Evolutionary conservation across 1,284 basidiomycete genomes (phyloP), one percentile per base, ranked within the genome.

Genomic region (Austroboletus novae-zelandiae): DNA sequence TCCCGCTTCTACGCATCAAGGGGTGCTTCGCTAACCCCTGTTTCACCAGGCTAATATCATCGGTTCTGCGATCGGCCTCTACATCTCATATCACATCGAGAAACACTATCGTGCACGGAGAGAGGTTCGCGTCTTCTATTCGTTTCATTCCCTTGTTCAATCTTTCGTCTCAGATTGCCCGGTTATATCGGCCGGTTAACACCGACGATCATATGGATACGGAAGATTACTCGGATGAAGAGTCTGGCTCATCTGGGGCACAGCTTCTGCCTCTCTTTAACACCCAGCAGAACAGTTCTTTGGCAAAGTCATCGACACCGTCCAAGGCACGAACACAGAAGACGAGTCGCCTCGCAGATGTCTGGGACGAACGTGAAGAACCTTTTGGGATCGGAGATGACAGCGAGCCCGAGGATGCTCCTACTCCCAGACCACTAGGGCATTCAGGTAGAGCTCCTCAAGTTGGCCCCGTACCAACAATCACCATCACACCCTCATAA

Each of bases 351-450:
- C 69, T 89, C 34, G 74, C 75, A 11, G 76, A 91, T 61, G 81
- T 89, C 25, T 89, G 87, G 86, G 84, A 90, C 56, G 85, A 88
- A 59, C 75, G 81, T 17, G 87, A 91, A 65, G 89, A 89, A 50
- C 55, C 88, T 35, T 91, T 91, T 62, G 83, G 74, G 32, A 75
- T 89, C 51, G 88, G 86, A 7, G 83, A 84, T 18, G 70, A 71
- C 44, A 56, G 55, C 37, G 60, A 61, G 43, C 31, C 53, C 29
- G 52, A 59, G 42, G 57, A 57, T 34, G 30, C 40, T 9, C 37
- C 53, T 20, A 44, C 52, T 30, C 41, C 48, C 9, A 45, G 43
- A 48, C 50, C 53, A 36, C 50, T 48, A 14, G 50, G 15, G 36
- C 56, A 18, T 18, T 4, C 48, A 32, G 43, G 46, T 11, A 13